Conservation (phyloP, 2,329 filamentous ascomycete species). For the Scedosporium dehoogii region DNA sequence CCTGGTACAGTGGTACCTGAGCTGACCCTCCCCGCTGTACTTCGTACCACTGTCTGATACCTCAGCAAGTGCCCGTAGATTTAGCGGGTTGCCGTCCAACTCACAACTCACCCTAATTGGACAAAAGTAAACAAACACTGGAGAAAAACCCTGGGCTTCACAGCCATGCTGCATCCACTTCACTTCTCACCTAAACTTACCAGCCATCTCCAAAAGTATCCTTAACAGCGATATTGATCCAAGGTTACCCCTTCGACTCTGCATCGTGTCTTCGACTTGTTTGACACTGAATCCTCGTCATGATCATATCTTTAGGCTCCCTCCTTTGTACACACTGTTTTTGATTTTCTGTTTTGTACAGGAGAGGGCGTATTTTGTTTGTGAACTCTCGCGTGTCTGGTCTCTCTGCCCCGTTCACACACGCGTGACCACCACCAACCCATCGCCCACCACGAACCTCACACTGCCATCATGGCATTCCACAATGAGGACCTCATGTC, state of each 20-base stretch:
- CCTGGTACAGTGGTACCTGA: background rate
- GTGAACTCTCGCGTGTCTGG: background rate
- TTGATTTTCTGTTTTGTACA: background rate
- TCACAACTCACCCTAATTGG: background rate
- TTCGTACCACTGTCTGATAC: no score
- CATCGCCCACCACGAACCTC: background rate
- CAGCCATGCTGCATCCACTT: background rate
- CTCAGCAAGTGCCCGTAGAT: background rate
- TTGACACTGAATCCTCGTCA: background rate
- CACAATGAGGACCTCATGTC: conserved; percentile 34
- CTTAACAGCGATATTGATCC: background rate
- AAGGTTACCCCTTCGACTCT: background rate
- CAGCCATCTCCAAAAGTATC: background rate
- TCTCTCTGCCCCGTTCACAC: background rate
- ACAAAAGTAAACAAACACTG: conserved; percentile 9
- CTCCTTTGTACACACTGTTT: background rate
- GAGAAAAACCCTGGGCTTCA: background rate
- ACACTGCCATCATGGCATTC: conserved; percentile 17
- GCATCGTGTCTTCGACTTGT: background rate
- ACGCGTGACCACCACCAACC: background rate
- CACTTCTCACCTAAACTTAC: background rate
- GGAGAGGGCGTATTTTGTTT: background rate
- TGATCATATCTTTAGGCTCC: background rate
- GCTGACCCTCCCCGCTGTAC: background rate
- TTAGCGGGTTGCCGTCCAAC: background rate